Conservation (phyloP, 2,329 filamentous ascomycete genomes). For the Fusarium foetens region DNA sequence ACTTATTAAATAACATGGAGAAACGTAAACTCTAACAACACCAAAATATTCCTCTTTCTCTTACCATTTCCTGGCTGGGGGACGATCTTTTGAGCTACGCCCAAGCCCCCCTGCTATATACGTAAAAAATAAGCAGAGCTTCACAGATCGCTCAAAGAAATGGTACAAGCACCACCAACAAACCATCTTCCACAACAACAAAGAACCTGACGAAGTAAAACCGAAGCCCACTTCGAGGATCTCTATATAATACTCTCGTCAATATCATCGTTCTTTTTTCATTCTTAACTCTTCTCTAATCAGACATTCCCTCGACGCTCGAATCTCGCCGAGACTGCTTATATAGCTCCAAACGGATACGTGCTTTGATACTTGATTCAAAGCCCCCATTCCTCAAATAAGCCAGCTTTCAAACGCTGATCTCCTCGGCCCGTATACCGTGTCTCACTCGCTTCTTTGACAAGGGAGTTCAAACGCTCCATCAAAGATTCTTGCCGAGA, state of each 20-base stretch:
- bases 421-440: constrained; percentile 38
- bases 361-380: background rate
- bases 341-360: background rate
- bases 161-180: constrained; percentile 34
- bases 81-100: background rate
- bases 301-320: background rate
- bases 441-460: constrained; percentile 20
- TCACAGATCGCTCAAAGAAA: constrained; percentile 20
- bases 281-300: background rate
- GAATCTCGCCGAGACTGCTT: background rate
- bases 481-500: constrained; percentile 19
- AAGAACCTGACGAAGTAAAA: constrained; percentile 3
- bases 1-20: constrained; percentile 8
- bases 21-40: constrained; percentile 20
- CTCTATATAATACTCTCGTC: background rate
- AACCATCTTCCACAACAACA: constrained; percentile 20
- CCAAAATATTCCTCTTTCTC: constrained; percentile 2
- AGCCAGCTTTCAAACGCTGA: constrained; percentile 12
- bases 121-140: constrained; percentile 5
- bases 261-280: background rate
- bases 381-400: constrained; percentile 34
- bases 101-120: background rate
- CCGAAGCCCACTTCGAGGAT: background rate
- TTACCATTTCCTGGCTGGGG: background rate
- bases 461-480: constrained; percentile 18